A percentile compares a stretch with the other conserved stretches of the same genome.
Evolutionary conservation across 73 alveolate species (phyloP).

Genomic region (Paramecium caudatum): DNA sequence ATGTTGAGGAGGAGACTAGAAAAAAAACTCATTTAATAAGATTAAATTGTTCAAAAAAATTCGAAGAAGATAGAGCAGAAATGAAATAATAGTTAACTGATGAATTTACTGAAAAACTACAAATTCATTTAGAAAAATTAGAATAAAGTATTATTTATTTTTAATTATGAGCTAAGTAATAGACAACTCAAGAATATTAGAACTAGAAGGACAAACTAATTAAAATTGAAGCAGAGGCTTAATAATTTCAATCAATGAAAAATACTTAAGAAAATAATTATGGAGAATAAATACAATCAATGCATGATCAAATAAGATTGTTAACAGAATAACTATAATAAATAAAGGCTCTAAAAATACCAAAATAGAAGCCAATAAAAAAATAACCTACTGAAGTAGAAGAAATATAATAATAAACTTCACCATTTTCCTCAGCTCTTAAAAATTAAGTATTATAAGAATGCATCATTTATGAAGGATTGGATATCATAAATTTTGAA

Average conservation of each 20-base stretch:
- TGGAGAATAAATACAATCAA: neutral
- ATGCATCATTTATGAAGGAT: constrained; percentile 36
- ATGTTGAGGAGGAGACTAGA: constrained; percentile 43
- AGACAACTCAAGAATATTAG: neutral
- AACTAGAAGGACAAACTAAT: neutral
- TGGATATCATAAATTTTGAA: constrained; percentile 4
- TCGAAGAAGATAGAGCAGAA: neutral
- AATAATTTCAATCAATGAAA: neutral
- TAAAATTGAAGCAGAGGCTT: neutral
- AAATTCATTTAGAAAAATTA: neutral
- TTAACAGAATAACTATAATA: neutral
- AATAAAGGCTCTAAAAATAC: neutral
- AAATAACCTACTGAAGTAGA: neutral
- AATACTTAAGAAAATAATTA: neutral
- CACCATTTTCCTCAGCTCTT: neutral
- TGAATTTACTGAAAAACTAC: constrained; percentile 7
- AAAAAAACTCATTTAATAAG: constrained; percentile 14
- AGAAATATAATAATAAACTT: neutral
- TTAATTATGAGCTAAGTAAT: neutral
- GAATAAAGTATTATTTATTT: constrained; percentile 35
- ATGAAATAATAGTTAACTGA: neutral
- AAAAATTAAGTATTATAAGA: neutral
- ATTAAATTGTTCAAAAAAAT: constrained; percentile 30
- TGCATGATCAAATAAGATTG: neutral
- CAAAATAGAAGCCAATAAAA: neutral